Evolutionary conservation across 495 filamentous ascomycete species (phyloP), one percentile per base, ranked within the genome.

Genomic region (Talaromyces liani): DNA sequence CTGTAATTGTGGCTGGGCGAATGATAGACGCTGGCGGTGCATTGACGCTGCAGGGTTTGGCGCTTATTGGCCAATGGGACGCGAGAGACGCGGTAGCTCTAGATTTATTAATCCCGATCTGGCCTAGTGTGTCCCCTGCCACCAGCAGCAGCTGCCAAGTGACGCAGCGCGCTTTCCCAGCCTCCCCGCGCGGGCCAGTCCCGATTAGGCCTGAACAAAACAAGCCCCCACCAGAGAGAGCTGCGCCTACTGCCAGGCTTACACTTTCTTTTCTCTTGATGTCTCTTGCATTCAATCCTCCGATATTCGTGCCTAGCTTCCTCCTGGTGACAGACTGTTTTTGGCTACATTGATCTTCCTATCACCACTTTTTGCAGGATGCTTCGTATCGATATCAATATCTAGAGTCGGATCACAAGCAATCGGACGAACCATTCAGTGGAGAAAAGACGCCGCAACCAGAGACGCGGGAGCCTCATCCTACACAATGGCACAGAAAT

Each of bases 401-500:
- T 29, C 51, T 55, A 55, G 51, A 24, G 10, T 29, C 22, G 12
- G 22, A 25, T 55, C 51, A 55, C 25, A 55, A 25, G 18, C 49
- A 22, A 14, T 29, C 22, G 25, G 5, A 55, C 25, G 9, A 55
- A 1, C 9, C 25, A 5, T 14, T 29, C 24, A 55, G 51, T n/a
- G 7, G 9, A 27, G 9, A n/a, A 49, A 45, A 49, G 45, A 45
- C 45, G 18, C n/a, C 18, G 6, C 45, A 12, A 9, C 10, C 7
- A 49, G 45, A 49, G 45, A 9, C 45, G 20, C 1, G 16, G 16
- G n/a, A 18, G 45, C 18, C 12, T 45, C 39, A 18, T 63, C 58
- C 20, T 53, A 56, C 49, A 62, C 29, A 27, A 80, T 75, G 73
- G 65, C 72, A 29, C 60, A 70, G 16, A 79, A 77, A 68, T 65